Conservation (phyloP, 78 protist species). For the Dictyostelium firmibasis region DNA sequence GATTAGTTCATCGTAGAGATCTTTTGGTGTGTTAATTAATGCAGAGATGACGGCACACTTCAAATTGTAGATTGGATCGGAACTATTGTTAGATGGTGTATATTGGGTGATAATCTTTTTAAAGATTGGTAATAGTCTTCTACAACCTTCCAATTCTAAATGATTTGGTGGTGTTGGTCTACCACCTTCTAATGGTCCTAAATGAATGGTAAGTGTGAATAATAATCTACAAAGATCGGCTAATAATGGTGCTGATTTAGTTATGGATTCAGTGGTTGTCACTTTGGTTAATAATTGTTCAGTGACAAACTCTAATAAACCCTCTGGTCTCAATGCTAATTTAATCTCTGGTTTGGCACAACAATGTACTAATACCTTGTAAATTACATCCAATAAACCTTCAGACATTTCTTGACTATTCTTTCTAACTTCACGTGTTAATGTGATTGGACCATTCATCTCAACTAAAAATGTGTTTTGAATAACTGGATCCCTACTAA, state of each 20-base stretch:
- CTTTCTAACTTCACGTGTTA: constrained; percentile 1
- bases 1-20: constrained; percentile 33
- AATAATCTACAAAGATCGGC: constrained; percentile 44
- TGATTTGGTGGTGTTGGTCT: constrained; percentile 1
- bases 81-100: not conserved
- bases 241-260: not conserved
- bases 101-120: constrained; percentile 31
- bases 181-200: constrained; percentile 67
- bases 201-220: constrained; percentile 57
- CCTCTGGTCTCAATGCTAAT: not conserved
- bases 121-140: constrained; percentile 33
- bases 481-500: not conserved
- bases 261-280: not conserved
- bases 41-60: constrained; percentile 46
- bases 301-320: constrained; percentile 11
- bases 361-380: constrained; percentile 51
- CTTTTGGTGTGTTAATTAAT: constrained; percentile 52
- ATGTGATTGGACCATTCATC: constrained; percentile 37
- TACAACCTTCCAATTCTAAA: not conserved
- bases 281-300: not conserved
- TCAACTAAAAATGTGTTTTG: not conserved
- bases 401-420: not conserved
- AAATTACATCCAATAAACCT: constrained; percentile 17
- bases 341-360: constrained; percentile 14
- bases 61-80: constrained; percentile 27